Conservation (phyloP, 2,329 filamentous ascomycete genomes). For the Fusarium chaquense region DNA sequence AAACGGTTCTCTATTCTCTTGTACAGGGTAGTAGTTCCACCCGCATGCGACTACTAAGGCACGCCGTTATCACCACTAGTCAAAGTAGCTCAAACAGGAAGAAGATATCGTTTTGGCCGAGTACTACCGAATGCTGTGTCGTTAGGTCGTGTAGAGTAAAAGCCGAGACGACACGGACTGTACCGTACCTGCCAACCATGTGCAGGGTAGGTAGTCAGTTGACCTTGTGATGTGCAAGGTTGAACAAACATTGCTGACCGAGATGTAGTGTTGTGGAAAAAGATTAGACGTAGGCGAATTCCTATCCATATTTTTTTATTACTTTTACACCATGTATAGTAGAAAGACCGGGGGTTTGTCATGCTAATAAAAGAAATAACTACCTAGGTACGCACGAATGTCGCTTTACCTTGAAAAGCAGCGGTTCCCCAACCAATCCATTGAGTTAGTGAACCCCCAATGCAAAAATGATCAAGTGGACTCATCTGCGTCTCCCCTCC, state of each 20-base stretch:
- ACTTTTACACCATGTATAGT: slow-evolving; percentile 18
- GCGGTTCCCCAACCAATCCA: slow-evolving; percentile 14
- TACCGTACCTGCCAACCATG: background rate
- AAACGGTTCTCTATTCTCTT: background rate
- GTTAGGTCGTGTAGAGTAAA: background rate
- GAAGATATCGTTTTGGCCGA: background rate
- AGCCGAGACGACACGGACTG: background rate
- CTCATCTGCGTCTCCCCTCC: background rate
- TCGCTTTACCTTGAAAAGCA: background rate
- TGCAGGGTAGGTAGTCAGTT: slow-evolving; percentile 26
- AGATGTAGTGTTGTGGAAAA: background rate
- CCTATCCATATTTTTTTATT: background rate
- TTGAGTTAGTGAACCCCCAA: slow-evolving; percentile 28
- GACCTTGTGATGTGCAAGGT: slow-evolving; percentile 18
- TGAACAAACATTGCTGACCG: slow-evolving; percentile 11
- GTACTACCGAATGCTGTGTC: background rate
- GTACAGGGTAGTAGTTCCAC: background rate
- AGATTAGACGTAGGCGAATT: slow-evolving; percentile 4
- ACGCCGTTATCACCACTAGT: background rate
- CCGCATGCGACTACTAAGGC: background rate
- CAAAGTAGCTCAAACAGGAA: background rate
- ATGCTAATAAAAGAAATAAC: slow-evolving; percentile 5
- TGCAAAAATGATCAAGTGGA: slow-evolving; percentile 20
- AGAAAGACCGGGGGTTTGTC: slow-evolving; percentile 3
- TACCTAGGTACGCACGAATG: background rate